These are phyloP conservation scores for Phytophthora crassamura DNA, from an alignment of 352 stramenopile genomes.

Conservation along the genomic window DNA sequence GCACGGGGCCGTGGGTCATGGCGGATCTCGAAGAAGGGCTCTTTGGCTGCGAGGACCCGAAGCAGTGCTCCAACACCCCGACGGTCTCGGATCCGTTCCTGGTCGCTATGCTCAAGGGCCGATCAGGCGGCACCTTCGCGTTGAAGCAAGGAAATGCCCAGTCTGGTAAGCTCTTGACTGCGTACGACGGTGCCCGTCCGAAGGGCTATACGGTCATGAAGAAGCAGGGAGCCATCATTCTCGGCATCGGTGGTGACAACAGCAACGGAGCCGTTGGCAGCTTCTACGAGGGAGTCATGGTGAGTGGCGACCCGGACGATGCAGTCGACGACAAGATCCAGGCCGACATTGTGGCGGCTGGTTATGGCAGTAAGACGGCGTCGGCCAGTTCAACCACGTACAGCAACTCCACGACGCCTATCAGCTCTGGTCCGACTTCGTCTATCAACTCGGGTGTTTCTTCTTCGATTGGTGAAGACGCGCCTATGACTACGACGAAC, in stretches of 20 bases:
- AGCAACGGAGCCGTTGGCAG: slow-evolving; percentile 22
- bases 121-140: slow-evolving; percentile 27
- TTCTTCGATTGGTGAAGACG: no score
- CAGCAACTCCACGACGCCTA: no score
- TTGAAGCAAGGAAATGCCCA: slow-evolving; percentile 27
- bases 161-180: slow-evolving; percentile 19
- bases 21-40: slow-evolving; percentile 30
- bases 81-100: slow-evolving; percentile 18
- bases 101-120: slow-evolving; percentile 32
- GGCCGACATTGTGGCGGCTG: slow-evolving; percentile 24
- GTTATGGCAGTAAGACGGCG: slow-evolving; percentile 7
- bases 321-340: slow-evolving; percentile 25
- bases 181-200: slow-evolving; percentile 32
- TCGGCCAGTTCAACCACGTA: no score
- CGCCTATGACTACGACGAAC: no score
- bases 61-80: slow-evolving; percentile 20
- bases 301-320: slow-evolving; percentile 23
- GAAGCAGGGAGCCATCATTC: slow-evolving; percentile 30
- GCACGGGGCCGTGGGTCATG: slow-evolving; percentile 31
- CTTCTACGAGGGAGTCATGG: slow-evolving; percentile 30
- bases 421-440: no score
- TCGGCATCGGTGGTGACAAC: slow-evolving; percentile 33
- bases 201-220: slow-evolving; percentile 32
- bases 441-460: no score
- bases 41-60: slow-evolving; percentile 20